A percentile compares a stretch with the other conserved stretches of the same genome.
Evolutionary conservation across 2,329 filamentous ascomycete genomes (phyloP).

Genomic region (Diaporthe velutina): DNA sequence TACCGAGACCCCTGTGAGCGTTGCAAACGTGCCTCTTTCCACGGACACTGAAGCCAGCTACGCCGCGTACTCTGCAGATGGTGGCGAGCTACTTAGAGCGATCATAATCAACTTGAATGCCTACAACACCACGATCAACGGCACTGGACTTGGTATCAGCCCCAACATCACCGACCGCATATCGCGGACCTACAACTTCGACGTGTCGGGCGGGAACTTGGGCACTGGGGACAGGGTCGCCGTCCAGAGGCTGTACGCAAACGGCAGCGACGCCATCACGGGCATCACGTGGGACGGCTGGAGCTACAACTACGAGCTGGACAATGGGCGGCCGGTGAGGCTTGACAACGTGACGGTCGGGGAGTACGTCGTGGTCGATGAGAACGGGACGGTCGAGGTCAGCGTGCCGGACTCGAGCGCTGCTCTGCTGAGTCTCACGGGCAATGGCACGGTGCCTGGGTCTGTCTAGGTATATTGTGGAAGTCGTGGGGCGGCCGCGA

Average conservation of each 20-base stretch:
- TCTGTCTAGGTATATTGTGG: not conserved
- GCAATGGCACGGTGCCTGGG: not conserved
- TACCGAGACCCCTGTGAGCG: slow-evolving; percentile 50
- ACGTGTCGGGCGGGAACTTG: slow-evolving; percentile 48
- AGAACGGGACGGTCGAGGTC: slow-evolving; percentile 43
- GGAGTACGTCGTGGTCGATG: slow-evolving; percentile 47
- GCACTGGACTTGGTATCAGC: slow-evolving; percentile 47
- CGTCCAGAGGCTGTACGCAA: slow-evolving; percentile 64
- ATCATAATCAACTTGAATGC: slow-evolving; percentile 69
- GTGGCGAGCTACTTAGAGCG: slow-evolving; percentile 56
- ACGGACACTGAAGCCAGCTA: slow-evolving; percentile 64
- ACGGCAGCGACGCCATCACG: slow-evolving; percentile 73
- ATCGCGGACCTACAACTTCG: slow-evolving; percentile 56
- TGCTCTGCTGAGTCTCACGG: slow-evolving; percentile 51
- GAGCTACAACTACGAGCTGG: slow-evolving; percentile 73
- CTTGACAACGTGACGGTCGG: slow-evolving; percentile 68
- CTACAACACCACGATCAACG: slow-evolving; percentile 70
- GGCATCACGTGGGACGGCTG: slow-evolving; percentile 72
- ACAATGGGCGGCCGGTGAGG: slow-evolving; percentile 64
- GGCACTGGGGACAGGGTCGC: slow-evolving; percentile 50
- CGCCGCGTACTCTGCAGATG: slow-evolving; percentile 61
- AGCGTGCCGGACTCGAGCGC: slow-evolving; percentile 58
- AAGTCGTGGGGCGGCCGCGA: not conserved
- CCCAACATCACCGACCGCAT: slow-evolving; percentile 47
- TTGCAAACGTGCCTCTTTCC: slow-evolving; percentile 61